Conservation (phyloP, 2,329 filamentous ascomycete genomes). For the Claviceps spartinae region DNA sequence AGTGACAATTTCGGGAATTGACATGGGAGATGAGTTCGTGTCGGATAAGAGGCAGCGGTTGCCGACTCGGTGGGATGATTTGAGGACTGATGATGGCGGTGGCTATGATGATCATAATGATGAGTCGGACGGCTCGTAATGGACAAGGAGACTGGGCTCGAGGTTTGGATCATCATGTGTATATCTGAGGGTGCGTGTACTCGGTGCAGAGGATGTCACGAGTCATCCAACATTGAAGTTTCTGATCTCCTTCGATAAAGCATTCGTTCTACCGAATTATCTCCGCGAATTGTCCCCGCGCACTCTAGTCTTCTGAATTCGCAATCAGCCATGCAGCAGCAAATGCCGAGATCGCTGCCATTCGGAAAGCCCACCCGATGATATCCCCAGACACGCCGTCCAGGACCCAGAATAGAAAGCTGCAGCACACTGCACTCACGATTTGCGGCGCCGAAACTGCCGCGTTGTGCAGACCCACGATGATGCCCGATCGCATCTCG, state of each 20-base stretch:
- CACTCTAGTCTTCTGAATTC: background rate
- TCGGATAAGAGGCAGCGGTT: background rate
- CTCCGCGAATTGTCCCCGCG: too few relatives aligned
- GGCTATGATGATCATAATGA: too few relatives aligned
- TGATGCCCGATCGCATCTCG: background rate
- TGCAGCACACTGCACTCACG: background rate
- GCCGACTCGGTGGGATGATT: background rate
- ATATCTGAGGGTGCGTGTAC: too few relatives aligned
- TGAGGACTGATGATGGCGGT: background rate
- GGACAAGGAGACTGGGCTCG: too few relatives aligned
- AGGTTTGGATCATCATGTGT: too few relatives aligned
- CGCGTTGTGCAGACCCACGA: background rate
- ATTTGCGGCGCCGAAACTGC: background rate
- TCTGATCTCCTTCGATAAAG: background rate
- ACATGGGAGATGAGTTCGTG: background rate
- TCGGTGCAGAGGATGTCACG: too few relatives aligned
- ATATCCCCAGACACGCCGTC: background rate
- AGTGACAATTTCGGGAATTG: background rate
- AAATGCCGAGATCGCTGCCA: background rate
- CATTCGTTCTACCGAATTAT: background rate
- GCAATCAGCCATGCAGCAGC: background rate
- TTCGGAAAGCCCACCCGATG: background rate
- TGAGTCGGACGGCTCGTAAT: too few relatives aligned
- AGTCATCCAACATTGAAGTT: too few relatives aligned
- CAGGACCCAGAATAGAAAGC: background rate